Percentiles rank a stretch among this genome's conserved stretches.
Conservation (phyloP, 768 basidiomycete genomes). For the Brasilioporus rufonigricans region DNA sequence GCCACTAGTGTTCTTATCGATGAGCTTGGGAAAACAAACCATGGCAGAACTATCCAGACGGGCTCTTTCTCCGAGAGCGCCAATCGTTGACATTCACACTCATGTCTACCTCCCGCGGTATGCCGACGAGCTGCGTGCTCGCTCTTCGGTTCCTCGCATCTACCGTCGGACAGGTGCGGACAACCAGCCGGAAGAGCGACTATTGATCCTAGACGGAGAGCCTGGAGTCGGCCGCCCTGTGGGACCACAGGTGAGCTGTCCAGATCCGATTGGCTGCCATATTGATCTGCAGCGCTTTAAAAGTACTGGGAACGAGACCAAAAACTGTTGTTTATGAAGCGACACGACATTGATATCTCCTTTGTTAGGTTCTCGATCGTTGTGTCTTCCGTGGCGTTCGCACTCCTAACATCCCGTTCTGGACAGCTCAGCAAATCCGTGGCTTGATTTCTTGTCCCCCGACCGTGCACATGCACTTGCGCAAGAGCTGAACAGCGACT, state of each 20-base stretch:
- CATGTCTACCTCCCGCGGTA: slow-evolving; percentile 85
- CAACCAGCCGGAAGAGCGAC: slow-evolving; percentile 58
- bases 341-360: slow-evolving; percentile 75
- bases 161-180: slow-evolving; percentile 43
- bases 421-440: slow-evolving; percentile 80
- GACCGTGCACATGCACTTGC: slow-evolving; percentile 66
- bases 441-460: slow-evolving; percentile 83
- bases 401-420: slow-evolving; percentile 14
- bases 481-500: slow-evolving; percentile 67
- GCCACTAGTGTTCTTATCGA: slow-evolving; percentile 24
- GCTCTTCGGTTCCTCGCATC: slow-evolving; percentile 66
- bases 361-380: slow-evolving; percentile 58
- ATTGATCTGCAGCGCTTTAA: slow-evolving; percentile 10
- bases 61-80: slow-evolving; percentile 21
- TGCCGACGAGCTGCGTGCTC: slow-evolving; percentile 62
- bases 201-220: slow-evolving; percentile 78
- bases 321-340: slow-evolving; percentile 85
- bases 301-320: slow-evolving; percentile 77
- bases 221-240: slow-evolving; percentile 79
- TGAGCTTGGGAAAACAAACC: slow-evolving; percentile 24
- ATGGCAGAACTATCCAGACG: slow-evolving; percentile 26
- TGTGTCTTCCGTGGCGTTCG: slow-evolving; percentile 4
- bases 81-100: slow-evolving; percentile 81
- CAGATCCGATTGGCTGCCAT: not conserved
- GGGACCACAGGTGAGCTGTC: slow-evolving; percentile 59